Percentiles rank a stretch among this genome's conserved stretches.
These are phyloP conservation scores for Xerocomus cyaneibrunnescens DNA, from an alignment of 1,284 basidiomycete genomes.

Conservation along the genomic window DNA sequence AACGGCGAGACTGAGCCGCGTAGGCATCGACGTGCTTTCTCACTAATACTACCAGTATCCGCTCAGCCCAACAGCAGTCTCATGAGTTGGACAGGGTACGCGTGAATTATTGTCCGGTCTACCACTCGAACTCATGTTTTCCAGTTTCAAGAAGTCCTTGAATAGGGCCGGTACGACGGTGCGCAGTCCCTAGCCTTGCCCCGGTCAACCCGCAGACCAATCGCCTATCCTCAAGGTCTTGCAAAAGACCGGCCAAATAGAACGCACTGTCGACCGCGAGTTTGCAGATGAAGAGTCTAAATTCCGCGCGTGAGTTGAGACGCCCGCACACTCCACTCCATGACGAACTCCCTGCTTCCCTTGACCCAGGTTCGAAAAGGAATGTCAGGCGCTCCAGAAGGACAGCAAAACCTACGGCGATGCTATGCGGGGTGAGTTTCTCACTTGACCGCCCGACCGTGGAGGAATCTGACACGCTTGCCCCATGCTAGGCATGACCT, in stretches of 20 bases:
- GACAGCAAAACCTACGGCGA: conserved; percentile 96
- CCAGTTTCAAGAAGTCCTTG: conserved; percentile 91
- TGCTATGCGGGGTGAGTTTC: conserved; percentile 78
- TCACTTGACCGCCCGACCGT: neutral
- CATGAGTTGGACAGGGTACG: conserved; percentile 55
- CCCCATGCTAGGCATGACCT: conserved; percentile 68
- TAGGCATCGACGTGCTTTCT: neutral
- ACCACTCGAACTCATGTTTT: conserved; percentile 6
- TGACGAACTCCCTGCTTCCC: neutral
- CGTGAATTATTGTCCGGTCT: neutral
- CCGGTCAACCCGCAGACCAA: conserved; percentile 2
- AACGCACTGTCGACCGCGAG: conserved; percentile 92
- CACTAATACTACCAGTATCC: neutral
- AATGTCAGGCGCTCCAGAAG: conserved; percentile 89
- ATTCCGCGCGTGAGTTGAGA: conserved; percentile 74
- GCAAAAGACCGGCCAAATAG: conserved; percentile 97
- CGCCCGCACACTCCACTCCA: neutral
- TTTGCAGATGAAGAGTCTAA: conserved; percentile 92
- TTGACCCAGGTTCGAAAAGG: conserved; percentile 82
- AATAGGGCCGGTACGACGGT: conserved; percentile 91
- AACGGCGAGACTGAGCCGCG: neutral
- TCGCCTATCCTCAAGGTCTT: conserved; percentile 55
- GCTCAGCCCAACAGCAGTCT: no score
- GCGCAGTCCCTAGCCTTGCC: conserved; percentile 27
- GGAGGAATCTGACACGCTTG: neutral